Evolutionary conservation across 129 eudicot species (phyloP).

Genomic region (Kitagawia praeruptora): DNA sequence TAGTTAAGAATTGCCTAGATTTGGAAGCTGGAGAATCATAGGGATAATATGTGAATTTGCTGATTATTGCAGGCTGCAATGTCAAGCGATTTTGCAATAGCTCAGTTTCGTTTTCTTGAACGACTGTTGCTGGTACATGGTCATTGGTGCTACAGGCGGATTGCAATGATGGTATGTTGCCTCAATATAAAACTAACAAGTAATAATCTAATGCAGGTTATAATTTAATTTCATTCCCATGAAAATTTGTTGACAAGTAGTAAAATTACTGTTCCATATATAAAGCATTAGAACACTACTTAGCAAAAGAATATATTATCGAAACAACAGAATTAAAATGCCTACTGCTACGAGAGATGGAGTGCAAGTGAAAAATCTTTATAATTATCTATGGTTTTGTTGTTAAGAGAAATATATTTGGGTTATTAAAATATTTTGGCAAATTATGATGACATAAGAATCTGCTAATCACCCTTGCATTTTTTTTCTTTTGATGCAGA

Average conservation of each 20-base stretch:
- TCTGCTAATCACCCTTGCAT: constrained; percentile 1
- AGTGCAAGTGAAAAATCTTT: neutral
- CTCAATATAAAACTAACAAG: neutral
- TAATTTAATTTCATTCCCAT: neutral
- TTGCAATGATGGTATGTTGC: constrained; percentile 77
- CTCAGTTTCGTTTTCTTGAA: constrained; percentile 90
- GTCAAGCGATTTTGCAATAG: constrained; percentile 94
- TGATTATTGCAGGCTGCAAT: constrained; percentile 68
- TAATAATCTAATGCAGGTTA: neutral
- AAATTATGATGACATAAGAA: neutral
- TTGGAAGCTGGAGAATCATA: neutral
- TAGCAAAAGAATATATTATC: neutral
- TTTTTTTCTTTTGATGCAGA: constrained; percentile 32
- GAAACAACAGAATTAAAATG: neutral
- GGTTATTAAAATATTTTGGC: neutral
- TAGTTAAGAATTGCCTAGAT: neutral
- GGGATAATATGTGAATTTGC: neutral
- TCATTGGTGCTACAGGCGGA: constrained; percentile 98
- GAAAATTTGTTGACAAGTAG: neutral
- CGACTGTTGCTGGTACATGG: constrained; percentile 91
- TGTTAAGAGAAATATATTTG: neutral
- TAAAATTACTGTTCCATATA: neutral
- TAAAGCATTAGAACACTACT: neutral
- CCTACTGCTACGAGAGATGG: neutral
- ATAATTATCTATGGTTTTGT: neutral